Conservation (phyloP, 805 yeast genomes). For the Saturnispora kantuleensis region DNA sequence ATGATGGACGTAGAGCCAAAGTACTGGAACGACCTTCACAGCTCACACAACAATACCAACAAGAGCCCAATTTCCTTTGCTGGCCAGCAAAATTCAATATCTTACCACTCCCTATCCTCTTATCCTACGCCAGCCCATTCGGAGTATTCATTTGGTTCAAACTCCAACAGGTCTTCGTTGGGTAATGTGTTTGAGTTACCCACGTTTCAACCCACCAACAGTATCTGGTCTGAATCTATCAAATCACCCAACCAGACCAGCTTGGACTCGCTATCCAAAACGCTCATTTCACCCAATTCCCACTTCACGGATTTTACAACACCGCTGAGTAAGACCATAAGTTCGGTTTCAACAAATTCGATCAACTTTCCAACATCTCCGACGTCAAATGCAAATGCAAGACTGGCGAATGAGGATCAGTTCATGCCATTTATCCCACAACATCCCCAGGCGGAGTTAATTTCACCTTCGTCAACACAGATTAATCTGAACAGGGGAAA, state of each 20-base stretch:
- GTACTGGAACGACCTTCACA: too few relatives aligned
- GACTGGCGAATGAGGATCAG: not conserved
- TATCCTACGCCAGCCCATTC: constrained; percentile 11
- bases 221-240: not conserved
- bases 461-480: constrained; percentile 1
- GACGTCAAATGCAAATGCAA: not conserved
- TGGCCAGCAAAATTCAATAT: not conserved
- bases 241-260: not conserved
- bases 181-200: constrained; percentile 8
- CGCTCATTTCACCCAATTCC: not conserved
- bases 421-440: not conserved
- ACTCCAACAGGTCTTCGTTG: constrained; percentile 10
- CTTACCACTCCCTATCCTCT: not conserved
- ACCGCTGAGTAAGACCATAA: not conserved
- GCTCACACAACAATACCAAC: too few relatives aligned
- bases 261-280: not conserved
- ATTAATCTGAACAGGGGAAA: not conserved
- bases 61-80: not conserved
- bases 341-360: too few relatives aligned
- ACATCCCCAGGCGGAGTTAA: not conserved
- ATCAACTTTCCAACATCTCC: constrained; percentile 1
- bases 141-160: constrained; percentile 9
- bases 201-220: not conserved
- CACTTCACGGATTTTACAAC: too few relatives aligned
- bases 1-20: too few relatives aligned